Evolutionary conservation across 2,329 filamentous ascomycete species (phyloP), one percentile per base, ranked within the genome.

Genomic region (Incumbomyces delicatus): DNA sequence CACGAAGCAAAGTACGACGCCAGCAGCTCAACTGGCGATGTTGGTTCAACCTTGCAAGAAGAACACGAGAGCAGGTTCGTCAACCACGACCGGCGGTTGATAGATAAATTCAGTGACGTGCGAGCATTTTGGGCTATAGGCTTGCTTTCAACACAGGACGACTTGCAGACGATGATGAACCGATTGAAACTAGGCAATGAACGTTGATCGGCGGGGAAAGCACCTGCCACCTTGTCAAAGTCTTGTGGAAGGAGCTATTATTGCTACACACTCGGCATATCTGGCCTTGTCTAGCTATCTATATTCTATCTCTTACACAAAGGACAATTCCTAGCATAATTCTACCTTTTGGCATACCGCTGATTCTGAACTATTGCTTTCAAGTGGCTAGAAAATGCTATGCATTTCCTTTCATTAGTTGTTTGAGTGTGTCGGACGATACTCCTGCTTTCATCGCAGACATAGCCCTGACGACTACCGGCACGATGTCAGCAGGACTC

Each of bases 81-180:
- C 44, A 63, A 61, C 43, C 58, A 60, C 13, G 71, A 77, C 56
- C 64, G 74, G n/a, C 63, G 70, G 44, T 72, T 74, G 55, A 61
- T 89, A 10, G 74, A 81, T 17, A 67, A 83, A n/a, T 75, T 75
- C 39, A 74, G 75, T 53, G 73, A 72, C 7, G 78, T 85, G 57
- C 73, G 79, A 55, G 72, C 83, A 2, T 80, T 82, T 57, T 88
- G 84, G 68, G 87, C 87, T 1, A 74, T 94, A 61, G 89, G 89
- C 1, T 60, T 95, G 48, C 66, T 94, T 51, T 80, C 79, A 2
- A 75, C 87, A n/a, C 85, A 94, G 58, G 77, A 83, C 47, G 86
- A 94, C 62, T 71, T 92, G 53, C 73, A 79, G 52, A 72, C 69
- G 56, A 63, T 86, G 57, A 47, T 58, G 85, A 34, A 71, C 45